phyloP scores from a whole-genome alignment of 495 filamentous ascomycete genomes.

The Podospora conica region DNA sequence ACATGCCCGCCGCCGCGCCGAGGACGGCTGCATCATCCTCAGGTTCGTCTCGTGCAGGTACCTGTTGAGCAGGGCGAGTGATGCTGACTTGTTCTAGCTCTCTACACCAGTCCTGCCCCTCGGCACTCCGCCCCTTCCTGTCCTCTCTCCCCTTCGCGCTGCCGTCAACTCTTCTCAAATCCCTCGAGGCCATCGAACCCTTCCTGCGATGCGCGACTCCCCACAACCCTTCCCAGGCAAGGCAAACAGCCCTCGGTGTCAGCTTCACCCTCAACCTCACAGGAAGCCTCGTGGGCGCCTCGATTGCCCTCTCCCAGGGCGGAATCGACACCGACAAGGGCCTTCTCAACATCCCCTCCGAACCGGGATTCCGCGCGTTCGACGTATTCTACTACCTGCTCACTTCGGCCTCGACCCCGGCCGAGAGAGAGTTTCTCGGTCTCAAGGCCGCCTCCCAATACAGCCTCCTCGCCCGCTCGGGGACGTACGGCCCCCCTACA shows the following conservation, averaged over 20 bases:
- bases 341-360: constrained; percentile 70
- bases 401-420: constrained; percentile 80
- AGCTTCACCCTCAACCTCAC: constrained; percentile 74
- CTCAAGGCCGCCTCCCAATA: constrained; percentile 76
- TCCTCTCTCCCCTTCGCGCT: constrained; percentile 70
- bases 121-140: constrained; percentile 74
- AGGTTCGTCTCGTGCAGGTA: constrained; percentile 49
- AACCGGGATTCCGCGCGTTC: constrained; percentile 86
- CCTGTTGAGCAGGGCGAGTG: neutral
- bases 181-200: constrained; percentile 71
- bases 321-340: constrained; percentile 82
- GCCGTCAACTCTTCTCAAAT: constrained; percentile 65
- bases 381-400: constrained; percentile 97
- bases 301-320: constrained; percentile 73
- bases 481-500: constrained; percentile 78
- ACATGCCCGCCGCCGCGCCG: constrained; percentile 87
- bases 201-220: constrained; percentile 85
- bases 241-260: constrained; percentile 74
- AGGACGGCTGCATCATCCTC: constrained; percentile 90
- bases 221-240: constrained; percentile 76
- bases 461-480: constrained; percentile 68
- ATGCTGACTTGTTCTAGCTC: constrained; percentile 48
- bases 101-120: constrained; percentile 82
- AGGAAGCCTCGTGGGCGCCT: constrained; percentile 69
- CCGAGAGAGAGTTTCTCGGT: constrained; percentile 86